phyloP scores from a whole-genome alignment of 768 basidiomycete species.

The Mycena maculata region DNA sequence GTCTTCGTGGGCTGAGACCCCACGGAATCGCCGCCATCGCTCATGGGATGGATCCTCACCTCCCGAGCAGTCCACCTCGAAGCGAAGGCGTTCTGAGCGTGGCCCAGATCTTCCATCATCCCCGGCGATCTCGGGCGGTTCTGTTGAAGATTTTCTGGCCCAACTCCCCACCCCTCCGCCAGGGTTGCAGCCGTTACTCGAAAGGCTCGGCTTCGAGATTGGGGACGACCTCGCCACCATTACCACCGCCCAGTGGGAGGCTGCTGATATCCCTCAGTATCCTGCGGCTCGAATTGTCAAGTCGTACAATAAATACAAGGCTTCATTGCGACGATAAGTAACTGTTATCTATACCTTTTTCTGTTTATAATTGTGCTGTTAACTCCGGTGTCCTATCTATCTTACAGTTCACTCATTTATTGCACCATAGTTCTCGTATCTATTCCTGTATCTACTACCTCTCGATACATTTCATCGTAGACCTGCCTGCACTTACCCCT shows the following conservation, averaged over 20 bases:
- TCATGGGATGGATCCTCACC: background rate
- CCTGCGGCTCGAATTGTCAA: background rate
- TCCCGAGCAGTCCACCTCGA: background rate
- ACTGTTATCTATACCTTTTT: background rate
- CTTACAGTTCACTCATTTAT: too few relatives aligned
- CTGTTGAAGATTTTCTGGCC: background rate
- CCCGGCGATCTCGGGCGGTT: background rate
- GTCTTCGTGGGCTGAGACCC: too few relatives aligned
- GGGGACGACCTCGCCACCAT: constrained; percentile 1
- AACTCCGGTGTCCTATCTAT: too few relatives aligned
- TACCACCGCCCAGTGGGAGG: constrained; percentile 7
- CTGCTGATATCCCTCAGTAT: background rate
- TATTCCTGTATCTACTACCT: too few relatives aligned
- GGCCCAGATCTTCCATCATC: background rate
- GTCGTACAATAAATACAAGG: constrained; percentile 12
- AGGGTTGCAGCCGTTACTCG: background rate
- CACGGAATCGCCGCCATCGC: too few relatives aligned
- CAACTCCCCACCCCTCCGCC: background rate
- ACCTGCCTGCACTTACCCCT: constrained; percentile 15
- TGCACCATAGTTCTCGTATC: too few relatives aligned
- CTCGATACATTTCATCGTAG: background rate
- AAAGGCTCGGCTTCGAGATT: background rate
- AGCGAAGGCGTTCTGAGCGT: background rate
- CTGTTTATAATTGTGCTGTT: background rate
- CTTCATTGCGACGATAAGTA: background rate